phyloP scores from a whole-genome alignment of 139 green algal species.

The Ettlia oleoabundans region DNA sequence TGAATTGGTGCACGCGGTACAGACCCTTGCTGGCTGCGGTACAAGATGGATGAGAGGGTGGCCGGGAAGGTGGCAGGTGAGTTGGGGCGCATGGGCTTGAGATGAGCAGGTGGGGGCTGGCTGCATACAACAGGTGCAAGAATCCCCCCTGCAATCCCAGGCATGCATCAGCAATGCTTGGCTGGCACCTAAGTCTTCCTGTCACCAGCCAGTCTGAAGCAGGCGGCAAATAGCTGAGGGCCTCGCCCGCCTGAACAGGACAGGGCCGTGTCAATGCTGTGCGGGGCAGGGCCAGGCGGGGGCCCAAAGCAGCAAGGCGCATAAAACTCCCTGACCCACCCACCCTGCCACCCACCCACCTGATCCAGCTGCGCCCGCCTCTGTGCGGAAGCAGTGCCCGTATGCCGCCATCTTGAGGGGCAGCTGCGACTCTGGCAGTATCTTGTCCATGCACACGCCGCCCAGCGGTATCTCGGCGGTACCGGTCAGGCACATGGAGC shows the following conservation, averaged over 20 bases:
- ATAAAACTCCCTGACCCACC: not conserved
- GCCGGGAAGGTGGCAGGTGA: too few species aligned
- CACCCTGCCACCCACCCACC: not conserved
- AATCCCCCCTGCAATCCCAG: too few species aligned
- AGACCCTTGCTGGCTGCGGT: conserved; percentile 85
- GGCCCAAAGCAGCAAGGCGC: not conserved
- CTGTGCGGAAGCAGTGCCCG: conserved; percentile 97
- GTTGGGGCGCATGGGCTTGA: not conserved
- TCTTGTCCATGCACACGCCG: conserved; percentile 90
- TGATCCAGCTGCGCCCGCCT: conserved; percentile 87
- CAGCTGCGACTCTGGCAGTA: conserved; percentile 81
- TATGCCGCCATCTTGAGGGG: conserved; percentile 93
- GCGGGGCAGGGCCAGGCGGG: not conserved
- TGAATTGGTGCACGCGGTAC: conserved; percentile 99
- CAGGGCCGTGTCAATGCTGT: too few species aligned
- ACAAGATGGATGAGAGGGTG: not conserved
- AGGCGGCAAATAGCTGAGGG: too few species aligned
- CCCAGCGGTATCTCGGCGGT: conserved; percentile 96
- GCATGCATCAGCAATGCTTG: too few species aligned
- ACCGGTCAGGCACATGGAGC: conserved; percentile 90
- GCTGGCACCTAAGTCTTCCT: too few species aligned
- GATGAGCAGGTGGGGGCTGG: not conserved
- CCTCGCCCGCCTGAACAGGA: too few species aligned
- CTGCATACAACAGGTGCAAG: too few species aligned
- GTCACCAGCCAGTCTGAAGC: too few species aligned